These are phyloP conservation scores for Cladosporium cucumerinum DNA, from an alignment of 2,329 filamentous ascomycete species.

Conservation along the genomic window DNA sequence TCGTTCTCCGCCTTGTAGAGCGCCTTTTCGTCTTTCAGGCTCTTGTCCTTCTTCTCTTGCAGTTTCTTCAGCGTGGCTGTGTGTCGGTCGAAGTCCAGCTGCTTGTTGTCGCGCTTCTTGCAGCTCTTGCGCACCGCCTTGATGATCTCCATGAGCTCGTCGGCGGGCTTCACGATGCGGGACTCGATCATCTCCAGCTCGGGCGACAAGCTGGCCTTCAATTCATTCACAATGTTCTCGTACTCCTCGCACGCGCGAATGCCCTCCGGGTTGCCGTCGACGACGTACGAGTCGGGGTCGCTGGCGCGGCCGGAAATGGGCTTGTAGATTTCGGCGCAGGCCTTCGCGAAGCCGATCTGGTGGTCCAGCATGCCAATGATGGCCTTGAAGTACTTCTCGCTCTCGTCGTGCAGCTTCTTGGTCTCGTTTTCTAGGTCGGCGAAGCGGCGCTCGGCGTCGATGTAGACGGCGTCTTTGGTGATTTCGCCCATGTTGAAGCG, in stretches of 20 bases:
- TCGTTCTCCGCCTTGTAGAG: constrained; percentile 94
- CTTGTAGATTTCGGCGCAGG: constrained; percentile 95
- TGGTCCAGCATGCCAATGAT: constrained; percentile 97
- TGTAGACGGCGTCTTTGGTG: constrained; percentile 91
- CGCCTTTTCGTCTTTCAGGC: constrained; percentile 93
- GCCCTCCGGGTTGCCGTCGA: constrained; percentile 86
- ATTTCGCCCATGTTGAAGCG: constrained; percentile 95
- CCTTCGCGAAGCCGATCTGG: constrained; percentile 97
- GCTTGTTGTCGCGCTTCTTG: constrained; percentile 92
- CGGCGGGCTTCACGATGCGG: constrained; percentile 84
- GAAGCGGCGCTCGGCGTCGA: constrained; percentile 90
- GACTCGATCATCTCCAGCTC: constrained; percentile 97
- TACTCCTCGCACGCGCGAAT: constrained; percentile 97
- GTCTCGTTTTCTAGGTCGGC: constrained; percentile 92
- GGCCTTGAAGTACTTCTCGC: constrained; percentile 93
- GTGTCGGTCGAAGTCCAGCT: constrained; percentile 92
- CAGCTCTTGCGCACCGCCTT: constrained; percentile 89
- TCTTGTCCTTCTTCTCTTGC: constrained; percentile 96
- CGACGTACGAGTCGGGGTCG: constrained; percentile 77
- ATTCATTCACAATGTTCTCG: constrained; percentile 81
- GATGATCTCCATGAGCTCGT: constrained; percentile 90
- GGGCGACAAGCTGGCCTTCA: constrained; percentile 82
- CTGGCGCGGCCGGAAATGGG: constrained; percentile 95
- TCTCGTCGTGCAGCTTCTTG: constrained; percentile 95
- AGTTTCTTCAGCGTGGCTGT: constrained; percentile 82